Conservation (phyloP, 2,329 filamentous ascomycete genomes). For the Fusarium concolor region DNA sequence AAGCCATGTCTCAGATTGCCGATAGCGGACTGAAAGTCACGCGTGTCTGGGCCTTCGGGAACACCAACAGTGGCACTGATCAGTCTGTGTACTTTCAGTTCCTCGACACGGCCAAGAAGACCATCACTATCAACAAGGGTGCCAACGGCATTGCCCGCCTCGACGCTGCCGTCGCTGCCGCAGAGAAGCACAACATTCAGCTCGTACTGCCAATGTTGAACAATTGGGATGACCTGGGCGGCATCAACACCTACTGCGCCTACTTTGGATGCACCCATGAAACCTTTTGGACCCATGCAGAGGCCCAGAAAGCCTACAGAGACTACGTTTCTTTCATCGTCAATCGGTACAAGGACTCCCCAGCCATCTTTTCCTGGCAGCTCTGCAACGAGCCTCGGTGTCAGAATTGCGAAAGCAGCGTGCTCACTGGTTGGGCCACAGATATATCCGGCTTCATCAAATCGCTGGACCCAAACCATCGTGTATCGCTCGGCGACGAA, state of each 20-base stretch:
- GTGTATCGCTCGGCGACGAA: not conserved
- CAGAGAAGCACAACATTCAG: not conserved
- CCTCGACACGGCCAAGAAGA: not conserved
- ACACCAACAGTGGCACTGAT: not conserved
- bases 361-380: constrained; percentile 8
- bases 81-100: constrained; percentile 7
- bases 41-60: not conserved
- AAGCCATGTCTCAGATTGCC: constrained; percentile 7
- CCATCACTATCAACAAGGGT: not conserved
- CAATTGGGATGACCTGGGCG: constrained; percentile 5
- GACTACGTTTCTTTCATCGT: not conserved
- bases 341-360: not conserved
- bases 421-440: not conserved
- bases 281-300: not conserved
- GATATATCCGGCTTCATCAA: not conserved
- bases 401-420: constrained; percentile 1
- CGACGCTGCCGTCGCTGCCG: not conserved
- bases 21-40: not conserved
- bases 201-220: not conserved
- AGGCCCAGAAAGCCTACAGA: constrained; percentile 1
- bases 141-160: constrained; percentile 1
- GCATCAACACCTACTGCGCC: not conserved
- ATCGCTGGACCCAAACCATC: not conserved
- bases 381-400: constrained; percentile 6
- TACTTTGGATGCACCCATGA: constrained; percentile 11